Base-by-base conservation (phyloP, 225 moss, liverwort and hornwort species). In the Rhytidiadelphus loreus region DNA sequence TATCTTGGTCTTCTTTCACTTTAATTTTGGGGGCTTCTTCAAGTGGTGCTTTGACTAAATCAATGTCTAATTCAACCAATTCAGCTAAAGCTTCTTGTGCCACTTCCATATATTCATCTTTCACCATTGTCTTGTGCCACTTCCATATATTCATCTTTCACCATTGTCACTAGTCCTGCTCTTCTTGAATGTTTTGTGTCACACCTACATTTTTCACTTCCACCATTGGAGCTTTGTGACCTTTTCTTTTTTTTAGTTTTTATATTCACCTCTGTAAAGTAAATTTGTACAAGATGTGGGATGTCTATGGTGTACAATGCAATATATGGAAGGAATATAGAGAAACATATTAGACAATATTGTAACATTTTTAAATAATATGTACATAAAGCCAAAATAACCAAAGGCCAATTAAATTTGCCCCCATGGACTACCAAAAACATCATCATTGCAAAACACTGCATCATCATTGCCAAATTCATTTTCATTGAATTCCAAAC, bases 1-100 rank as follows among this genome's bases (percentile, higher is more conserved):
- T 66, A 21, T n/a, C 12, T 68, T 21, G 21, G 11, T 22, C 68
- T 11, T 68, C 22, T n/a, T n/a, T 68, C 22, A 68, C 37, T 22
- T n/a, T 11, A 66, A 66, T 37, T 21, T 37, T 37, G 6, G 9
- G 21, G 3, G 37, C 37, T 66, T 68, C 22, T n/a, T 68, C 22
- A 68, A 68, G n/a, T 2, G 22, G 12, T 4, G 4, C n/a, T 68
- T 68, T 7, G 7, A 39, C n/a, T n/a, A 23, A 68, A 22, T 22
- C n/a, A n/a, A n/a, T 22, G 1, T 4, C 52, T 7, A 68, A n/a
- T n/a, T 12, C 3, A 22, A n/a, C 3, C n/a, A n/a, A n/a, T 12
- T 39, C 13, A n/a, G 13, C 23, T 39, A 10, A 16, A 6, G 10
- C 17, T 28, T 72, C 16, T 72, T 43, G 16, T 26, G 6, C 28